phyloP scores from a whole-genome alignment of 1,284 basidiomycete genomes.

The Melampsora larici-populina region DNA sequence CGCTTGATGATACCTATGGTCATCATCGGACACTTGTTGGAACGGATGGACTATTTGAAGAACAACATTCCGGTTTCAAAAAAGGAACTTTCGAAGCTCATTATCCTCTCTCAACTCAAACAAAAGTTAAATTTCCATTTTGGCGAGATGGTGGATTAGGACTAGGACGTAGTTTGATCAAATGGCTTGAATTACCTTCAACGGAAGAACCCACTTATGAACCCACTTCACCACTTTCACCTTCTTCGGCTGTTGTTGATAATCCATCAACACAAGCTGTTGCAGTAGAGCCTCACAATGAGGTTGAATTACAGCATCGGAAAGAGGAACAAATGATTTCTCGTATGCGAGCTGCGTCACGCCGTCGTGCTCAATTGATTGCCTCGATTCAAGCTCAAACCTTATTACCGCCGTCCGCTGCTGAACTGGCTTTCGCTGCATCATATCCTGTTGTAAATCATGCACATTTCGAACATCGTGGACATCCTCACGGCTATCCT shows the following conservation, averaged over 20 bases:
- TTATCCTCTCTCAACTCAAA: conserved; percentile 24
- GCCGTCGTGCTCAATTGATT: neutral
- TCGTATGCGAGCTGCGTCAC: neutral
- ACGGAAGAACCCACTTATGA: neutral
- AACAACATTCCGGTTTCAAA: neutral
- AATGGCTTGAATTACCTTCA: conserved; percentile 19
- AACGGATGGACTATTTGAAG: conserved; percentile 2
- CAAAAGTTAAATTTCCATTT: conserved; percentile 17
- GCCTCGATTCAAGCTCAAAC: neutral
- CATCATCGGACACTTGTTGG: conserved; percentile 27
- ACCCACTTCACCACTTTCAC: neutral
- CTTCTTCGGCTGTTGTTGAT: neutral
- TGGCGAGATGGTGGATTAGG: conserved; percentile 37
- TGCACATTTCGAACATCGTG: neutral
- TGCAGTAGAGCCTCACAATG: neutral
- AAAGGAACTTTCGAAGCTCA: conserved; percentile 33
- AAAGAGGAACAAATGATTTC: neutral
- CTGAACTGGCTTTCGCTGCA: neutral
- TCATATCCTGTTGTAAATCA: neutral
- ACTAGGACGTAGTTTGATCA: conserved; percentile 26
- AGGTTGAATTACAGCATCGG: neutral
- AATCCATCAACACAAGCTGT: neutral
- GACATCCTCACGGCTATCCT: neutral
- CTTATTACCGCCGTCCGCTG: neutral
- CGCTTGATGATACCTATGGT: conserved; percentile 25